Evolutionary conservation across 2,329 filamentous ascomycete species (phyloP).

Genomic region (Coniochaeta ligniaria): DNA sequence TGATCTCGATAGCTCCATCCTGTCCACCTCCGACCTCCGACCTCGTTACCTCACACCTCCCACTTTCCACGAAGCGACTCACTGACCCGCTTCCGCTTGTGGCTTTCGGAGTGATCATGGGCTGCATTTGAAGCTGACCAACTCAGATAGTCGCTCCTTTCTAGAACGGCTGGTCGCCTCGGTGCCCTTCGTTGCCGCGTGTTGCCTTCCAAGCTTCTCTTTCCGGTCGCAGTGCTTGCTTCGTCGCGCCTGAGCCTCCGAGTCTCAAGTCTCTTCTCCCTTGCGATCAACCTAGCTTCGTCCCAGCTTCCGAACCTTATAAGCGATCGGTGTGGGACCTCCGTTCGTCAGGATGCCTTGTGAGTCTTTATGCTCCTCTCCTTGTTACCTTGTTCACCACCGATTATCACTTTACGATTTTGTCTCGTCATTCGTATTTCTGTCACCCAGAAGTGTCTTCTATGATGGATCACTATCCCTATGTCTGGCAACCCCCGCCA

Average conservation of each 20-base stretch:
- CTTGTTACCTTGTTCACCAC: neutral
- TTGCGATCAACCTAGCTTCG: neutral
- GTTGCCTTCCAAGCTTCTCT: slow-evolving; percentile 4
- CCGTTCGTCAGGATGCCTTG: neutral
- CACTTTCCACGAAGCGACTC: neutral
- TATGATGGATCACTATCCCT: neutral
- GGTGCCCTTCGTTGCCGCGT: neutral
- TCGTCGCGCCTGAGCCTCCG: neutral
- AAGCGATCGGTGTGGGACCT: neutral
- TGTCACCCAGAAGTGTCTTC: neutral
- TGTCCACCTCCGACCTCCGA: neutral
- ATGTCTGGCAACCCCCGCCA: neutral
- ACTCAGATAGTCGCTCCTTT: slow-evolving; percentile 18
- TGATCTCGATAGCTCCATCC: neutral
- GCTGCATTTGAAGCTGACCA: slow-evolving; percentile 18
- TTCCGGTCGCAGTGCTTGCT: neutral
- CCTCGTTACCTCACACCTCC: neutral
- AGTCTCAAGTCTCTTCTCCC: neutral
- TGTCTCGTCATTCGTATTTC: neutral
- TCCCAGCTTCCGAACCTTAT: neutral
- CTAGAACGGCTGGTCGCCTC: neutral
- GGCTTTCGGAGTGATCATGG: slow-evolving; percentile 14
- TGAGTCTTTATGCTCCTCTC: neutral
- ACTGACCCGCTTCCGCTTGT: slow-evolving; percentile 8
- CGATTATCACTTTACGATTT: neutral